Base-by-base conservation (phyloP, 768 basidiomycete genomes). In the Termitomyces sp. region DNA sequence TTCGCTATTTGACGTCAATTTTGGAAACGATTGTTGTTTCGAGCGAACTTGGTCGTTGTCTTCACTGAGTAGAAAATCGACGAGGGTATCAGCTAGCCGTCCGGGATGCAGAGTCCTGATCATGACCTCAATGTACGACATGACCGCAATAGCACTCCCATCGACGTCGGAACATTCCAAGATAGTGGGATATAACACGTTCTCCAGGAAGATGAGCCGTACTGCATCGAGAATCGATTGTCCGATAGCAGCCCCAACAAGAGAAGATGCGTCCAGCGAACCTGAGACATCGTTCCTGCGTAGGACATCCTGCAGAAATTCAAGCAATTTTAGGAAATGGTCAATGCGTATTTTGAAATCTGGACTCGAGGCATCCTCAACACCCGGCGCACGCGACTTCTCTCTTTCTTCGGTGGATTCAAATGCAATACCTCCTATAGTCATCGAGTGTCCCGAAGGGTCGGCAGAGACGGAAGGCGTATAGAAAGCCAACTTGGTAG, bases 101-200 rank as follows among this genome's bases (percentile, higher is more conserved):
- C 85, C 87, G 22, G 82, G 76, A 35, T 82, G 77, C 5, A 95
- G 77, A 0, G 87, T 90, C 55, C 84, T 79, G 51, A 93, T 77
- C 79, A 93, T 88, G 63, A 92, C 82, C 61, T 97, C 93, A 59
- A 98, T 84, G 66, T 98, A 98, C 15, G 90, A 92, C 82, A 98
- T 85, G 53, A 98, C 94, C 10, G 96, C 94, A 2, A 97, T 88
- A 0, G 94, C 90, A 58, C 93, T 96, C n/a, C 96, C 96, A 66
- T 98, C 96, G 5, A 77, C 66, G 57, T 92, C 90, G 0, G 94
- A 94, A 69, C 93, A 95, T 66, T 98, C 95, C 46, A 97, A 76
- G 49, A 98, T 83, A 10, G 93, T 91, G 0, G 96, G 91, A 66
- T 96, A 96, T 30, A 98, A 73, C 21, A 98, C 87, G 62, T 93